These are phyloP conservation scores for Cyberlindnera americana DNA, from an alignment of 805 yeast species.

Conservation along the genomic window DNA sequence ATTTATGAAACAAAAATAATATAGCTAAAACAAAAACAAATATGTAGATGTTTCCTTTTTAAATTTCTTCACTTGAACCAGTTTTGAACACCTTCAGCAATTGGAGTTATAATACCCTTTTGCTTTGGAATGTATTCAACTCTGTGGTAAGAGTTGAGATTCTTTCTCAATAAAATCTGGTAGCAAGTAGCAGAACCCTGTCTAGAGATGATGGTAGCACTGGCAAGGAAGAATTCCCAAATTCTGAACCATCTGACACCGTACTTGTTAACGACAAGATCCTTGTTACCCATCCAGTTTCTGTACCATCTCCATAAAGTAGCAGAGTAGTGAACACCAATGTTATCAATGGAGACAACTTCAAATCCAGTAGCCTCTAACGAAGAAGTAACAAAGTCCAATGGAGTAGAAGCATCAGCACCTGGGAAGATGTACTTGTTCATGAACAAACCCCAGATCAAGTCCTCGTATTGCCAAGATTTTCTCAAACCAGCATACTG, in stretches of 20 bases:
- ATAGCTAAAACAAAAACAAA: background rate
- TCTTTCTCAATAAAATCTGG: conserved; percentile 89
- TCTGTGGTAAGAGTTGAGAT: conserved; percentile 79
- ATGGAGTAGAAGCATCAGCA: conserved; percentile 94
- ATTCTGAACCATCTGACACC: conserved; percentile 89
- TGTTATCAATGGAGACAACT: conserved; percentile 76
- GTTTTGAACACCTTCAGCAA: conserved; percentile 44
- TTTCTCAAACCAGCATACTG: conserved; percentile 91
- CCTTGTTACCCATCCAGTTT: conserved; percentile 86
- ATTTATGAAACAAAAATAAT: too few relatives aligned
- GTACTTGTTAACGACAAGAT: conserved; percentile 69
- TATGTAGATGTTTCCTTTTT: background rate
- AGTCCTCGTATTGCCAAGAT: conserved; percentile 91
- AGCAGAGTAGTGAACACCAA: conserved; percentile 90
- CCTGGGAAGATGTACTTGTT: conserved; percentile 96
- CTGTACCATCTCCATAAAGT: conserved; percentile 94
- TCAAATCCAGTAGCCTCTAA: conserved; percentile 87
- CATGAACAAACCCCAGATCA: conserved; percentile 93
- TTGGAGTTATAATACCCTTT: conserved; percentile 64
- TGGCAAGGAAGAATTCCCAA: conserved; percentile 88
- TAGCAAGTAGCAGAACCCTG: conserved; percentile 92
- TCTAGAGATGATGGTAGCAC: conserved; percentile 80
- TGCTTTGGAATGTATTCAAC: conserved; percentile 76
- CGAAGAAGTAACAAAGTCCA: conserved; percentile 72
- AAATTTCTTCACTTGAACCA: conserved; percentile 47